Evolutionary conservation across 2,329 filamentous ascomycete species (phyloP).

Genomic region (Pyrenochaeta sp.): DNA sequence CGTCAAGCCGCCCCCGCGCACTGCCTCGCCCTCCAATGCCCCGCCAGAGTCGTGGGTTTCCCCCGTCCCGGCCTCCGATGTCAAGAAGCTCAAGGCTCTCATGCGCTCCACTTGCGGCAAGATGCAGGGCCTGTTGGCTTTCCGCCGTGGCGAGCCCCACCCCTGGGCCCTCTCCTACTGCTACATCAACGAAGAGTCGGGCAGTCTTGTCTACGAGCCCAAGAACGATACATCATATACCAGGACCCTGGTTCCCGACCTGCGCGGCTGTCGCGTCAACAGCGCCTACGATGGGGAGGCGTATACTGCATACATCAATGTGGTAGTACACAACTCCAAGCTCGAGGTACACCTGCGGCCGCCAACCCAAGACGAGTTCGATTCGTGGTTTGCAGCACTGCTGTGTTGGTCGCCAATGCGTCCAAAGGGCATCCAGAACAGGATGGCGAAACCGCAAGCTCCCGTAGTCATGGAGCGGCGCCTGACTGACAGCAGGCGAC

Average conservation of each 20-base stretch:
- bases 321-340: constrained; percentile 62
- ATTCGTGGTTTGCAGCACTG: constrained; percentile 81
- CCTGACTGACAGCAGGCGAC: constrained; percentile 52
- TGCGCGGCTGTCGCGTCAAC: constrained; percentile 75
- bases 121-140: constrained; percentile 81
- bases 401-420: constrained; percentile 82
- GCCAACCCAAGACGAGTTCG: constrained; percentile 69
- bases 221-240: constrained; percentile 69
- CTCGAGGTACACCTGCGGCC: constrained; percentile 72
- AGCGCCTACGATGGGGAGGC: constrained; percentile 57
- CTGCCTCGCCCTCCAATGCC: constrained; percentile 32
- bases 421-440: constrained; percentile 63
- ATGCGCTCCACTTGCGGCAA: constrained; percentile 81
- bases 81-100: constrained; percentile 73
- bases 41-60: constrained; percentile 45
- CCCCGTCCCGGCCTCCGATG: constrained; percentile 66
- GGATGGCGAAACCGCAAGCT: constrained; percentile 60
- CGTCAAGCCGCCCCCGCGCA: constrained; percentile 33
- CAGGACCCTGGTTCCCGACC: constrained; percentile 72
- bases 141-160: constrained; percentile 67
- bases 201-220: constrained; percentile 76
- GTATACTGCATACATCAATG: constrained; percentile 58
- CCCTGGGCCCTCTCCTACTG: constrained; percentile 76
- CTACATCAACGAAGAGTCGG: constrained; percentile 79
- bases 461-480: constrained; percentile 45